Percentiles rank a stretch among this genome's conserved stretches.
phyloP scores from a whole-genome alignment of 768 basidiomycete species.

The Dendrothele bispora region DNA sequence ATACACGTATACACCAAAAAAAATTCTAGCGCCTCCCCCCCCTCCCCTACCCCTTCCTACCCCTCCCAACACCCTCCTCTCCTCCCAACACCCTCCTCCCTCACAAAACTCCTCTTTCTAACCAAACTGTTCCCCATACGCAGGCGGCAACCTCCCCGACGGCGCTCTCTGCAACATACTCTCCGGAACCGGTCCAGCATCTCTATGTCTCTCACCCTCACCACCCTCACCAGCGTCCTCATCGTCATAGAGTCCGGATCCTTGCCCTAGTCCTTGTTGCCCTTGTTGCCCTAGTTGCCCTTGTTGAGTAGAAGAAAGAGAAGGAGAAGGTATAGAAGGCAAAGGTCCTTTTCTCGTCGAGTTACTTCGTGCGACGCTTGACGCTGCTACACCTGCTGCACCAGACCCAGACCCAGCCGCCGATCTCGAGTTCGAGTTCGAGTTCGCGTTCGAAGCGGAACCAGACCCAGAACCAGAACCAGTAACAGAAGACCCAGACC shows the following conservation, averaged over 20 bases:
- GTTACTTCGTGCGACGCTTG: neutral
- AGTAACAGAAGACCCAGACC: neutral
- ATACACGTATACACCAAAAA: no score
- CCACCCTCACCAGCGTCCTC: no score
- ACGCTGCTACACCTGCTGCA: neutral
- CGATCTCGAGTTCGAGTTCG: neutral
- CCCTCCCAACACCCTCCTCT: no score
- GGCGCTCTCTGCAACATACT: slow-evolving; percentile 12
- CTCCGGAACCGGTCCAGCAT: slow-evolving; percentile 17
- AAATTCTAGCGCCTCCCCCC: no score
- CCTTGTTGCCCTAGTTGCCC: slow-evolving; percentile 15
- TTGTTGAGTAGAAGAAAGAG: neutral
- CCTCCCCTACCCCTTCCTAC: no score
- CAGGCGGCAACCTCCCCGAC: slow-evolving; percentile 20
- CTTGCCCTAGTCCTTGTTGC: slow-evolving; percentile 2
- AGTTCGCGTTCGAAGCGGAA: neutral
- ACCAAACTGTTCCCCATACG: slow-evolving; percentile 19
- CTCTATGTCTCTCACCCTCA: slow-evolving; percentile 18
- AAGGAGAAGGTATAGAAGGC: neutral
- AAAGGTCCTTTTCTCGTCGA: neutral
- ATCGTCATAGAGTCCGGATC: no score
- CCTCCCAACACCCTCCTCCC: no score
- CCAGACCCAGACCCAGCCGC: neutral
- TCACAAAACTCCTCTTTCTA: no score
- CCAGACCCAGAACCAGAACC: neutral